Evolutionary conservation across 495 filamentous ascomycete species (phyloP), one percentile per base, ranked within the genome.

Genomic region (Penicillium nucicola): DNA sequence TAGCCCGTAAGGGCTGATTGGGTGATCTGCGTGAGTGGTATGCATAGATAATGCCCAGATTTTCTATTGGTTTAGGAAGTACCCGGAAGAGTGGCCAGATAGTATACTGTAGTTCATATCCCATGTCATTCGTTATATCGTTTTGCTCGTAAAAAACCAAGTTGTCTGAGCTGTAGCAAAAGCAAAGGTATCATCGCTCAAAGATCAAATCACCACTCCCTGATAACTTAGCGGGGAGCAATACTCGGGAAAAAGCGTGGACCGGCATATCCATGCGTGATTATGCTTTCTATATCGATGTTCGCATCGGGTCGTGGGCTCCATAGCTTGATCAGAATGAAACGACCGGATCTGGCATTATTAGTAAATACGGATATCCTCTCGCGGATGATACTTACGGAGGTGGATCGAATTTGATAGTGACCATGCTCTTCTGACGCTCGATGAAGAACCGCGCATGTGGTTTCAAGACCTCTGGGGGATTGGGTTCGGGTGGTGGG

Each of bases 241-340:
- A 50, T n/a, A 18, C 50, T 52, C 0, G 88, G 88, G 64, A 92
- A 90, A 65, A 81, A 93, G 48, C 90, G 78, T 23, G 88, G 86
- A 28, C 91, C 90, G 0, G 88, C 87, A 69, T 84, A 96, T 0
- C 91, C 91, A 58, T 87, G 83, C 2, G 81, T 84, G 53, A 88
- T 76, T 22, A 95, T 81, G 30, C 83, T 88, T 67, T 95, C 84
- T 33, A 96, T 89, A 65, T 96, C 86, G 50, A 96, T 92, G 57
- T 93, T 95, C 40, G 76, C 76, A 35, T 69, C 74, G 25, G 55
- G 65, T 37, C 75, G 73, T 7, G 89, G 86, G 65, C 80, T 89
- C 88, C 88, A 96, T 57, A 95, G 78, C 72, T 95, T 95, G 53
- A 96, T 72, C 34, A 95, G 61, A 46, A 96, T 85, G 63, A 82